These are phyloP conservation scores for Cordyceps tenuipes DNA, from an alignment of 2,329 filamentous ascomycete genomes.

Conservation along the genomic window DNA sequence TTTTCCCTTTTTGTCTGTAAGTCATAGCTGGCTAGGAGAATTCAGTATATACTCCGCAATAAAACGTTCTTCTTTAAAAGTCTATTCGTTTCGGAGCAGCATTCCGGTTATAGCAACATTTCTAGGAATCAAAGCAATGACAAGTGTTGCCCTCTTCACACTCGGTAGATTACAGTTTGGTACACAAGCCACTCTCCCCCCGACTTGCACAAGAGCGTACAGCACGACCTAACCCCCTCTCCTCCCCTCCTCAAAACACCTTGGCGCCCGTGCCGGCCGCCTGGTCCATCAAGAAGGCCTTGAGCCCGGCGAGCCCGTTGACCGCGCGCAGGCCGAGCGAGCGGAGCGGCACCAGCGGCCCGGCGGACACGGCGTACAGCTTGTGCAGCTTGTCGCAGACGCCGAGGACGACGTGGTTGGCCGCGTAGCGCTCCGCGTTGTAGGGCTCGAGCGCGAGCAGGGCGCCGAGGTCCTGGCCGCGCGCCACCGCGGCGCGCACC, in stretches of 20 bases:
- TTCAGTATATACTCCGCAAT: slow-evolving; percentile 29
- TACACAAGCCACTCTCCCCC: no score
- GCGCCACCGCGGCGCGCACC: slow-evolving; percentile 67
- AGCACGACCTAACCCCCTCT: not conserved
- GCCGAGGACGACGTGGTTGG: slow-evolving; percentile 71
- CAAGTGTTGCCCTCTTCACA: not conserved
- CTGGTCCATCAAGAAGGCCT: slow-evolving; percentile 78
- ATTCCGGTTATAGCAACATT: not conserved
- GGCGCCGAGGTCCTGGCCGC: slow-evolving; percentile 82
- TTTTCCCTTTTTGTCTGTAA: slow-evolving; percentile 27
- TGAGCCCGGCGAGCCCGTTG: slow-evolving; percentile 65
- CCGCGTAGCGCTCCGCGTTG: slow-evolving; percentile 68
- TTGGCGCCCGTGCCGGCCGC: slow-evolving; percentile 48
- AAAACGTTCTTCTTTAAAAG: slow-evolving; percentile 19
- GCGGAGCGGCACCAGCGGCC: slow-evolving; percentile 71
- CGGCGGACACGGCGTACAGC: slow-evolving; percentile 72
- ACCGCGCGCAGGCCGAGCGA: slow-evolving; percentile 70
- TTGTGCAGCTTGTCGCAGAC: slow-evolving; percentile 88
- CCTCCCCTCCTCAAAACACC: slow-evolving; percentile 23
- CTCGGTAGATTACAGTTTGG: not conserved
- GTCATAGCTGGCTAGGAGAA: slow-evolving; percentile 31
- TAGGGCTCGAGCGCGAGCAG: slow-evolving; percentile 74
- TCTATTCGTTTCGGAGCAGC: not conserved
- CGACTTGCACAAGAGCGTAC: not conserved
- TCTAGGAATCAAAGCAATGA: not conserved